phyloP scores from a whole-genome alignment of 495 filamentous ascomycete species.

The Aspergillus bertholletiae region DNA sequence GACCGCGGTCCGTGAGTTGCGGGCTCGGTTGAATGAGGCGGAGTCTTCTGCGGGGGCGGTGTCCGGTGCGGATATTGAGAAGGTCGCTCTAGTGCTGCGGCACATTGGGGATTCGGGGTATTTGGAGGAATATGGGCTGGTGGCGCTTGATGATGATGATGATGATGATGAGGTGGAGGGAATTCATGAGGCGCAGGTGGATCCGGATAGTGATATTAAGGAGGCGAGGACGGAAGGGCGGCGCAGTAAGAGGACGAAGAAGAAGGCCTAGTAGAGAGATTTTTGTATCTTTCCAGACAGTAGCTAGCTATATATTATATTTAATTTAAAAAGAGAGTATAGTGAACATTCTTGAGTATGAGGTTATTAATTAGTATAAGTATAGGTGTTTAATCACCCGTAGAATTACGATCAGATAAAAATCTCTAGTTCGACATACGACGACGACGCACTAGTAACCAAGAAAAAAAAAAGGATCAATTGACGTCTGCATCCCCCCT shows the following conservation, averaged over 20 bases:
- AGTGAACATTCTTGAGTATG: too few species aligned
- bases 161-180: background rate
- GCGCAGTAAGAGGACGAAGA: background rate
- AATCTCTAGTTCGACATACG: too few species aligned
- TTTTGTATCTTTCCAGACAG: too few species aligned
- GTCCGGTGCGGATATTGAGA: slow-evolving; percentile 59
- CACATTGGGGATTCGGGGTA: slow-evolving; percentile 30
- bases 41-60: slow-evolving; percentile 21
- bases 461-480: too few species aligned
- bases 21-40: slow-evolving; percentile 36
- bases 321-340: too few species aligned
- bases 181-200: background rate
- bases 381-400: too few species aligned
- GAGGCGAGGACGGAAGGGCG: background rate
- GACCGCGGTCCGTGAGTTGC: slow-evolving; percentile 39
- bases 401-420: too few species aligned
- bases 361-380: too few species aligned
- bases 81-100: slow-evolving; percentile 59
- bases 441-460: too few species aligned
- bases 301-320: too few species aligned
- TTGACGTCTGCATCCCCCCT: too few species aligned
- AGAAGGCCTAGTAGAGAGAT: too few species aligned
- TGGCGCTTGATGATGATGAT: background rate
- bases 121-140: background rate
- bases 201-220: background rate